These are phyloP conservation scores for Trifolium pratense DNA, from an alignment of 306 rosid species.

Conservation along the genomic window DNA sequence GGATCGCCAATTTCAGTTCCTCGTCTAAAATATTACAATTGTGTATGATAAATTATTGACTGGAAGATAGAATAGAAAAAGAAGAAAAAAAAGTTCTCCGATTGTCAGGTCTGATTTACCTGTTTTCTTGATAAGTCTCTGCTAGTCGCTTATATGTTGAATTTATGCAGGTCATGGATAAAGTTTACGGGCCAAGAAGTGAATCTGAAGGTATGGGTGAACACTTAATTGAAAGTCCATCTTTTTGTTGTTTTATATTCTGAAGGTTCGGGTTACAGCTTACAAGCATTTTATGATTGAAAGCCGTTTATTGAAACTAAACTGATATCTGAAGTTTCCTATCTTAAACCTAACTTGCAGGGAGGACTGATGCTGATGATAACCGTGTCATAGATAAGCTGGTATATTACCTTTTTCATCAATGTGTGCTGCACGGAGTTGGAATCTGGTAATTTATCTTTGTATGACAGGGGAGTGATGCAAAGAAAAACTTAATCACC, in stretches of 20 bases:
- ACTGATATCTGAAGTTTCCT: constrained; percentile 20
- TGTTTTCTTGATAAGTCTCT: constrained; percentile 1
- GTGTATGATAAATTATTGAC: constrained; percentile 29
- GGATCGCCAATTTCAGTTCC: not conserved
- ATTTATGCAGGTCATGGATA: constrained; percentile 59
- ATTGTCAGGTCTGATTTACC: constrained; percentile 10
- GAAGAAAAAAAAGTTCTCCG: not conserved
- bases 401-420: constrained; percentile 51
- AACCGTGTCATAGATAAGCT: constrained; percentile 42
- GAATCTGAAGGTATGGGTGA: constrained; percentile 50
- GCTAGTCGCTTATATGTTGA: constrained; percentile 32
- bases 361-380: constrained; percentile 47
- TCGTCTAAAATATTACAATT: not conserved
- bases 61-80: not conserved
- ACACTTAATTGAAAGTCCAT: constrained; percentile 5
- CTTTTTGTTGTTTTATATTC: not conserved
- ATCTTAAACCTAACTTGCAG: constrained; percentile 45
- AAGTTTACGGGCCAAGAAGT: constrained; percentile 40
- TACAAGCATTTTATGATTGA: constrained; percentile 7
- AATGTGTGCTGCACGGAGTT: constrained; percentile 29
- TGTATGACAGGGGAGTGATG: constrained; percentile 60
- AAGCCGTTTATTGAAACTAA: constrained; percentile 36
- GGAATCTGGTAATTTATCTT: constrained; percentile 40
- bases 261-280: not conserved
- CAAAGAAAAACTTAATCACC: constrained; percentile 52